phyloP scores from a whole-genome alignment of 176 grass and related monocot genomes.

The Elymus sibiricus region DNA sequence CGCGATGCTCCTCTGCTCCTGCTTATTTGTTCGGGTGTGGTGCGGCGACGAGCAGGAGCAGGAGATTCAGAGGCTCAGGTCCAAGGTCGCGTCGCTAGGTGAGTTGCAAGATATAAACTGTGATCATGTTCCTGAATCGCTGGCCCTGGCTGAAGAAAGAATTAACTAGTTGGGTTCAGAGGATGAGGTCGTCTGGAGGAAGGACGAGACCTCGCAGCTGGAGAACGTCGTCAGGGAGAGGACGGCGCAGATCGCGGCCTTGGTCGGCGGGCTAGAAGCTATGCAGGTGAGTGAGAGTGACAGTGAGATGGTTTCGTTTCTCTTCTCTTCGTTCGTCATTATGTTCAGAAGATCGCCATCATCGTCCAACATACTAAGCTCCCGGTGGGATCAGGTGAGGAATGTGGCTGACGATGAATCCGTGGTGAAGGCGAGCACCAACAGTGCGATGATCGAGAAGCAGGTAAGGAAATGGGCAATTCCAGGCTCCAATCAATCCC shows the following conservation, averaged over 20 bases:
- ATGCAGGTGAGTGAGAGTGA: slow-evolving; percentile 41
- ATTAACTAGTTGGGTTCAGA: slow-evolving; percentile 25
- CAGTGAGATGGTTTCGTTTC: not conserved
- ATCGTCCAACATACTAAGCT: not conserved
- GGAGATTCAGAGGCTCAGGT: slow-evolving; percentile 47
- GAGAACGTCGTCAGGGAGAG: slow-evolving; percentile 36
- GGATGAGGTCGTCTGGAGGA: slow-evolving; percentile 46
- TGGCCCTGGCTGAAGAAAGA: slow-evolving; percentile 7
- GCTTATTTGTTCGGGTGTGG: not conserved
- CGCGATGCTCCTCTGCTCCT: slow-evolving; percentile 10
- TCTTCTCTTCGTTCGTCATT: not conserved
- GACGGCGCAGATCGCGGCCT: slow-evolving; percentile 36
- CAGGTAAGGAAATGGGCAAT: slow-evolving; percentile 21
- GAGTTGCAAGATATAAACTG: not conserved
- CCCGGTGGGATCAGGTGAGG: not conserved
- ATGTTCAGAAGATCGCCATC: not conserved
- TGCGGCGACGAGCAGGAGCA: not conserved
- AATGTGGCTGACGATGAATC: slow-evolving; percentile 33
- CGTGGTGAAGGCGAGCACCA: slow-evolving; percentile 28
- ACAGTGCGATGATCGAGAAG: slow-evolving; percentile 21
- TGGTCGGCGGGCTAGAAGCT: slow-evolving; percentile 36
- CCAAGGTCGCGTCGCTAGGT: slow-evolving; percentile 53
- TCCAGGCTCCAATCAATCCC: not conserved
- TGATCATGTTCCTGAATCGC: not conserved
- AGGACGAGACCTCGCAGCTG: slow-evolving; percentile 40